Evolutionary conservation across 345 rosid species (phyloP), one percentile per base, ranked within the genome.

Genomic region (Gossypium turneri): DNA sequence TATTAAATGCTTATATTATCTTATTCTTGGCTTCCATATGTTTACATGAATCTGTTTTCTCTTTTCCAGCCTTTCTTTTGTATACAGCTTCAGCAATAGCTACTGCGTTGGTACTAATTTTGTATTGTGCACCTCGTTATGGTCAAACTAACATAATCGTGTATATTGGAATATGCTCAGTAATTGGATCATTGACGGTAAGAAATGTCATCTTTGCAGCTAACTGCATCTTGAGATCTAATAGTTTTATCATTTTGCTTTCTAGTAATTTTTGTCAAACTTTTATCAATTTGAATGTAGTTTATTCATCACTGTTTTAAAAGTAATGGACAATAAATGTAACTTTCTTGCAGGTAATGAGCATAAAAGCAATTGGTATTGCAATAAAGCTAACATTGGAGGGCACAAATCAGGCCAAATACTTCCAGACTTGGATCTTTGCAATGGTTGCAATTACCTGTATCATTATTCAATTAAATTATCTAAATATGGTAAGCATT

Each of bases 311-410:
- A 12, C 8, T 7, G 41, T 72, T 44, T 43, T 53, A 17, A 73
- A 34, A 13, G 11, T 34, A 47, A 34, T 51, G 41, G 34, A 9
- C 57, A 51, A 38, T 59, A 2, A 20, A 7, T 69, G 45, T 41
- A 43, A 12, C 63, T 59, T 44, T 70, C 72, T 76, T 70, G 67
- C 84, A 91, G 97, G 97, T 91, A 51, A 89, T 91, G 94, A 91
- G 97, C 73, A 78, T 91, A 70, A 91, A 91, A 80, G 97, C 97
- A 60, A 83, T 91, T 20, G 97, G 97, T 47, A 91, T 91, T 79
- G 97, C 94, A 15, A 89, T 91, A 83, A 81, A 91, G 73, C 84
- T 91, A 70, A 88, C 94, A 56, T 13, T 89, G 63, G 92, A 86
- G 72, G 97, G 97, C 70, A 74, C 70, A 50, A 84, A 87, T 80